Evolutionary conservation across 139 green algal species (phyloP).

Genomic region (Picochlorum sp.): DNA sequence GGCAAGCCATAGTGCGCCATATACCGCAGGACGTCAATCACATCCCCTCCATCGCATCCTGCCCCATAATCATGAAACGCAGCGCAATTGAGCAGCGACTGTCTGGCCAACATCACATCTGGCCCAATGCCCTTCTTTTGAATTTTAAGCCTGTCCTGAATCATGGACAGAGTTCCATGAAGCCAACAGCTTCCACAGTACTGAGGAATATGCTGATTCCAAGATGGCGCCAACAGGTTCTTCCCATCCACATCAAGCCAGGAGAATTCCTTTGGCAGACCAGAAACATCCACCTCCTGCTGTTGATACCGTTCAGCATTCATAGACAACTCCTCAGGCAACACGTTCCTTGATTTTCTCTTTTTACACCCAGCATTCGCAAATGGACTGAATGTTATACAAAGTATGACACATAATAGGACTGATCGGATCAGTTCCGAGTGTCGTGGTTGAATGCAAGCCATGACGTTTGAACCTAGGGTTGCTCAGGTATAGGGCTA

Average conservation of each 20-base stretch:
- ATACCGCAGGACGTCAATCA: slow-evolving; percentile 47
- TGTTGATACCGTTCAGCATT: not conserved
- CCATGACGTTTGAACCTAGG: too few species aligned
- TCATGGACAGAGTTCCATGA: slow-evolving; percentile 44
- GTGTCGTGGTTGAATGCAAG: too few species aligned
- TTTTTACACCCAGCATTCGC: slow-evolving; percentile 17
- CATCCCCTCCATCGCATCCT: slow-evolving; percentile 48
- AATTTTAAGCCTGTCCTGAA: slow-evolving; percentile 52
- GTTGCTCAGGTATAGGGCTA: too few species aligned
- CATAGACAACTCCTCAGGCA: not conserved
- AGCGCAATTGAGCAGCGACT: slow-evolving; percentile 52
- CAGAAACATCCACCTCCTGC: not conserved
- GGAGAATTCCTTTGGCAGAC: slow-evolving; percentile 32
- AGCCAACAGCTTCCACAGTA: slow-evolving; percentile 58
- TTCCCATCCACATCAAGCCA: slow-evolving; percentile 30
- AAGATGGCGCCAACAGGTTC: slow-evolving; percentile 24
- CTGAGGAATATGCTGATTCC: slow-evolving; percentile 36
- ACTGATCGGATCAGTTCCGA: too few species aligned
- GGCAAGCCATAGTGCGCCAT: slow-evolving; percentile 49
- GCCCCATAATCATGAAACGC: slow-evolving; percentile 36
- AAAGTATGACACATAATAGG: not conserved
- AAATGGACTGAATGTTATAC: not conserved
- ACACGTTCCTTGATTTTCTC: slow-evolving; percentile 7
- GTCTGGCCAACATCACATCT: slow-evolving; percentile 45
- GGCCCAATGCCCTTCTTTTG: slow-evolving; percentile 39